Evolutionary conservation across 1,139 yeast species (phyloP).

Genomic region (Pichiaceae sp.): DNA sequence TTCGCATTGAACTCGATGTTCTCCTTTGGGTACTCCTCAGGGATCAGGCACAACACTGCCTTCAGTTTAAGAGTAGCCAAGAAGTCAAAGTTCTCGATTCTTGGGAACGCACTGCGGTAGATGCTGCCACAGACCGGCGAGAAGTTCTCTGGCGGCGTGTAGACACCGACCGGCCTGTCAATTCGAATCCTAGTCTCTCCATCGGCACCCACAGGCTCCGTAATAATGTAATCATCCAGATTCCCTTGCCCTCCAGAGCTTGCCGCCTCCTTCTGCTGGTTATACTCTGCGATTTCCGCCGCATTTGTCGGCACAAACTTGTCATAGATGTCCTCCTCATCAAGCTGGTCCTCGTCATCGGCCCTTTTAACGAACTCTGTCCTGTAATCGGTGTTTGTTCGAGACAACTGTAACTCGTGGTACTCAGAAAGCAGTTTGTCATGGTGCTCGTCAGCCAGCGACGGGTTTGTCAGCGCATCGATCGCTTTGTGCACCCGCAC

Average conservation of each 20-base stretch:
- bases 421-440: not conserved
- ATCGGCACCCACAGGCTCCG: conserved; percentile 3
- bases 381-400: not conserved
- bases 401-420: not conserved
- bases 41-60: conserved; percentile 75
- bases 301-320: conserved; percentile 20
- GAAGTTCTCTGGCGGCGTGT: conserved; percentile 84
- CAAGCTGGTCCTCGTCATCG: conserved; percentile 5
- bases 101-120: conserved; percentile 85
- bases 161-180: conserved; percentile 8
- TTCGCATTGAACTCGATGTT: conserved; percentile 54
- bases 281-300: conserved; percentile 12
- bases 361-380: not conserved
- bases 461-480: not conserved
- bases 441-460: not conserved
- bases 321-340: conserved; percentile 22
- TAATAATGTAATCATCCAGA: conserved; percentile 4
- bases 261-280: conserved; percentile 1
- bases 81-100: conserved; percentile 71
- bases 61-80: conserved; percentile 51
- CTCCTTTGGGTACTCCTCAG: conserved; percentile 83
- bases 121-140: conserved; percentile 73
- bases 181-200: not conserved
- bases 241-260: not conserved
- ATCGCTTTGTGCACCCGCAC: not conserved